Base-by-base conservation (phyloP, 2,329 filamentous ascomycete species). In the Sporothrix brunneoviolacea region DNA sequence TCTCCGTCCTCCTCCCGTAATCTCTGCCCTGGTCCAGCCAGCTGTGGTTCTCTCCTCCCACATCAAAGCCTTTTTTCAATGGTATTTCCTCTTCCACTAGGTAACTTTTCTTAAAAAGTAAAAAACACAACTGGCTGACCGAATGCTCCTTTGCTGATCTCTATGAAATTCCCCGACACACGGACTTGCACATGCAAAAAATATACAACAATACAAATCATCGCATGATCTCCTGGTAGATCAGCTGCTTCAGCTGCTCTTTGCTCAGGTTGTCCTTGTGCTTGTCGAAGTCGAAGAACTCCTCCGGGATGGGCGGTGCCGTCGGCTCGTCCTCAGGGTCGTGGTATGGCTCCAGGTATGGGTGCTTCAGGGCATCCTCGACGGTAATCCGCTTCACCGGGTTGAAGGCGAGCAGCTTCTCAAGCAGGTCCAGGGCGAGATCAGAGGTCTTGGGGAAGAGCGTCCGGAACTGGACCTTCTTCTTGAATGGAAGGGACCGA, bases 361-460 rank as follows among this genome's bases (percentile, higher is more conserved):
- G 91, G 71, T 98, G 93, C 72, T 93, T 94, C 57, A 98, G 79
- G 18, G 93, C 93, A 57, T 98, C 93, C 66, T 97, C 93, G 21
- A 98, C 93, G 1, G 89, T 95, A 68, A 98, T 98, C 59, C 93
- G 88, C 83, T 98, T 98, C 56, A 93, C 89, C 0, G 93, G 93
- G 73, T 98, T 98, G 76, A 98, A 98, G 12, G 93, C 91, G 27
- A 98, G 79, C 15, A 98, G 80, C 70, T 93, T 94, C 77, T 98
- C 93, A 21, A 98, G 77, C 35, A 98, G 77, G 64, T 98, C 93
- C 33, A 98, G 77, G 1, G 93, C 93, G 32, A 95, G 74, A 56
- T 97, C 91, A n/a, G 91, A 95, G n/a, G 91, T 96, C 79, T 96
- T 96, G 59, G 93, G 91, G 78, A 98, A 98, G 68, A 98, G 83